Percentiles rank a stretch among this genome's conserved stretches.
phyloP scores from a whole-genome alignment of 2,329 filamentous ascomycete species.

The Aspergillus pseudoglaucus region DNA sequence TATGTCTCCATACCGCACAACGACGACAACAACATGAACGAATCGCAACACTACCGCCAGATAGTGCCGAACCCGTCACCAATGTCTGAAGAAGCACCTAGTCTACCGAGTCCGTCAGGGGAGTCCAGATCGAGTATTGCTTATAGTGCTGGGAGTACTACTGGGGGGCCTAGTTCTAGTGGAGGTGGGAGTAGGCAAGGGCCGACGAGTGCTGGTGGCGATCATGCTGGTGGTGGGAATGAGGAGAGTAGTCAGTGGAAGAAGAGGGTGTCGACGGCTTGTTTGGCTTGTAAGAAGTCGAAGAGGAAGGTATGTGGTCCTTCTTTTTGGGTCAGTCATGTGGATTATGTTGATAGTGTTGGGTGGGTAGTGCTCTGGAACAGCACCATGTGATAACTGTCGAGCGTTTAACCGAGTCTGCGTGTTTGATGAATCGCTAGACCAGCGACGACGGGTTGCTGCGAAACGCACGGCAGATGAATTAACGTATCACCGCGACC shows the following conservation, averaged over 20 bases:
- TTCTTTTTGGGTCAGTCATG: not conserved
- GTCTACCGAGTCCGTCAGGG: conserved; percentile 1
- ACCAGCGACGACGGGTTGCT: conserved; percentile 42
- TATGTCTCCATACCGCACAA: not conserved
- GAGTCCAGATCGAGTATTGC: conserved; percentile 1
- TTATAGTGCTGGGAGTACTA: not conserved
- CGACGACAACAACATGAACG: conserved; percentile 11
- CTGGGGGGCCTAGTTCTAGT: not conserved
- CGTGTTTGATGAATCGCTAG: conserved; percentile 56
- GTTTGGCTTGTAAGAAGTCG: conserved; percentile 35
- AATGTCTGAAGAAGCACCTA: conserved; percentile 7
- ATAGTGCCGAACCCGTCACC: conserved; percentile 20
- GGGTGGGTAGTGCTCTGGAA: conserved; percentile 28
- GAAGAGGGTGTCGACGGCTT: conserved; percentile 35
- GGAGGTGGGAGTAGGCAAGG: conserved; percentile 3
- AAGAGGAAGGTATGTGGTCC: conserved; percentile 28
- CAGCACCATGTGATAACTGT: conserved; percentile 34
- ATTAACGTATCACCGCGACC: conserved; percentile 33
- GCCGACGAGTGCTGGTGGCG: not conserved
- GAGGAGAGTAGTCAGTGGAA: conserved; percentile 16
- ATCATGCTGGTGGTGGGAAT: not conserved
- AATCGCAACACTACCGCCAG: conserved; percentile 16
- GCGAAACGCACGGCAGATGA: conserved; percentile 37
- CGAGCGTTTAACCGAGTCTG: conserved; percentile 29
- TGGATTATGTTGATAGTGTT: not conserved